These are phyloP conservation scores for Casuarina cunninghamiana DNA, from an alignment of 306 rosid genomes.

Conservation along the genomic window DNA sequence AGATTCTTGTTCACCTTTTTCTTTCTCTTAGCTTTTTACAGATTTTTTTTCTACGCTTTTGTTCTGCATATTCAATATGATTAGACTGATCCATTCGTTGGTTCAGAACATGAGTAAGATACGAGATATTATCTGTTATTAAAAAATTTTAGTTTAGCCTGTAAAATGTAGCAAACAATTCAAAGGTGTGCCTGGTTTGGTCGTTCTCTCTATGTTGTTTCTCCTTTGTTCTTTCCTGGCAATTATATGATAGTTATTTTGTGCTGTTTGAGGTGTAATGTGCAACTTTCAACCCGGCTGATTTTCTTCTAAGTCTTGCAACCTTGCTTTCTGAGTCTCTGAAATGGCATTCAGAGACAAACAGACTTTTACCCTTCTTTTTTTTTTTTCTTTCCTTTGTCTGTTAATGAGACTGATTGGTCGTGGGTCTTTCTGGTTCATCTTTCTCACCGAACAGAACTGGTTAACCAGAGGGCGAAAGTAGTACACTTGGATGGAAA, in stretches of 20 bases:
- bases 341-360: background rate
- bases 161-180: no score
- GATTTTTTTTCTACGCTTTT: background rate
- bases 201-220: background rate
- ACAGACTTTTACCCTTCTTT: background rate
- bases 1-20: background rate
- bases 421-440: background rate
- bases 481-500: background rate
- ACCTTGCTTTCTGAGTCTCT: background rate
- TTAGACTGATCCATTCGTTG: background rate
- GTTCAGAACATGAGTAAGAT: background rate
- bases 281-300: no score
- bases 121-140: background rate
- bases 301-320: background rate
- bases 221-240: background rate
- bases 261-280: no score
- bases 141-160: no score
- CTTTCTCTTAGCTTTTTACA: background rate
- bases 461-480: background rate
- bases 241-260: background rate
- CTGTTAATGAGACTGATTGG: background rate
- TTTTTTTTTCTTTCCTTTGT: background rate
- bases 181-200: no score
- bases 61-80: background rate
- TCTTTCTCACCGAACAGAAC: background rate